Evolutionary conservation across 495 filamentous ascomycete species (phyloP).

Genomic region (Aspergillus funiculosus): DNA sequence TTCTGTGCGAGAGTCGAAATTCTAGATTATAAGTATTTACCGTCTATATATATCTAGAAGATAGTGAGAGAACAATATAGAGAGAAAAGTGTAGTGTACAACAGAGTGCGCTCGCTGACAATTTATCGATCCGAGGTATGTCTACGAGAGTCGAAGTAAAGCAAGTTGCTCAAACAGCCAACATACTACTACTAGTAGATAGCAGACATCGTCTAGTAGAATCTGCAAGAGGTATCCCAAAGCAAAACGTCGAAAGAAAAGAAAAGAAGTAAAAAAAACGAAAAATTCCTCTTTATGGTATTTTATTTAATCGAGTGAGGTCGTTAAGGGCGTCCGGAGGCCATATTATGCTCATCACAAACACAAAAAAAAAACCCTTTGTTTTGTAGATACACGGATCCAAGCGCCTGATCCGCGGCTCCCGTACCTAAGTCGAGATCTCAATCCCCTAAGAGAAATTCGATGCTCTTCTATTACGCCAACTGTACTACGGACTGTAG

Average conservation of each 20-base stretch:
- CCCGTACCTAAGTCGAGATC: slow-evolving; percentile 32
- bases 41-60: background rate
- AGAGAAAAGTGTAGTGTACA: too few relatives aligned
- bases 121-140: too few relatives aligned
- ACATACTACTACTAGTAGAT: too few relatives aligned
- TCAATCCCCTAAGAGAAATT: slow-evolving; percentile 25
- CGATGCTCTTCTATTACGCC: slow-evolving; percentile 27
- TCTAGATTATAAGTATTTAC: slow-evolving; percentile 20
- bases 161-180: too few relatives aligned
- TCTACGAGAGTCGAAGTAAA: too few relatives aligned
- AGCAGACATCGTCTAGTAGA: too few relatives aligned
- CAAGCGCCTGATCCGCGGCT: slow-evolving; percentile 17
- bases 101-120: too few relatives aligned
- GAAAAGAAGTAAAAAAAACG: too few relatives aligned
- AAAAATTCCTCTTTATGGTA: slow-evolving; percentile 35
- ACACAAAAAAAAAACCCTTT: slow-evolving; percentile 42
- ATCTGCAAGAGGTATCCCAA: too few relatives aligned
- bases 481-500: slow-evolving; percentile 14
- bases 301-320: slow-evolving; percentile 39
- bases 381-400: slow-evolving; percentile 33
- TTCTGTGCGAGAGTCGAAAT: slow-evolving; percentile 39
- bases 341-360: slow-evolving; percentile 40
- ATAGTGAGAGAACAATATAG: background rate
- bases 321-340: slow-evolving; percentile 42
- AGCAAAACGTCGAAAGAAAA: too few relatives aligned